Percentiles rank a stretch among this genome's conserved stretches.
Evolutionary conservation across 1,284 basidiomycete genomes (phyloP).

Genomic region (Pseudozyma thailandica): DNA sequence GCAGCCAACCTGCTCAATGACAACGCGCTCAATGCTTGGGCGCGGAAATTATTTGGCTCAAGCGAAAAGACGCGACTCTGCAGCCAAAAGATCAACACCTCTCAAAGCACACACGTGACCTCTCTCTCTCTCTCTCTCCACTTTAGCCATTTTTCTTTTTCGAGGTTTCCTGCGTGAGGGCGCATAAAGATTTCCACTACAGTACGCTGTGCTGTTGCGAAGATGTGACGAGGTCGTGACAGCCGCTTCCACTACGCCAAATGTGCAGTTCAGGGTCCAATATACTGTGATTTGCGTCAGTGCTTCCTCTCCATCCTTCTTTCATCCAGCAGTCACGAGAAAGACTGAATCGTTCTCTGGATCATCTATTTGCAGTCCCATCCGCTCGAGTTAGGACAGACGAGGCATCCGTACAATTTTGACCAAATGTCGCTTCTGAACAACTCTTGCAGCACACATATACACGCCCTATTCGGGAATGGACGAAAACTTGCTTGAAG

Average conservation of each 20-base stretch:
- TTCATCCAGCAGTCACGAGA: no score
- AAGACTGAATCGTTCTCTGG: no score
- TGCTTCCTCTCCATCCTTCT: no score
- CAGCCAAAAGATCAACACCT: neutral
- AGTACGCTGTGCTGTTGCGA: neutral
- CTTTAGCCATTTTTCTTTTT: neutral
- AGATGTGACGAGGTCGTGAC: no score
- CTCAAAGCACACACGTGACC: slow-evolving; percentile 40
- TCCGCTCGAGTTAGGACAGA: neutral
- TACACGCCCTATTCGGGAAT: slow-evolving; percentile 12
- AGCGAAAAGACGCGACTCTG: neutral
- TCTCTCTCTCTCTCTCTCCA: slow-evolving; percentile 2
- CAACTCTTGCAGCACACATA: neutral
- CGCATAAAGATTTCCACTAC: neutral
- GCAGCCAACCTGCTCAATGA: no score
- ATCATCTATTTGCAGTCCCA: no score
- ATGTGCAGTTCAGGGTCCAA: no score
- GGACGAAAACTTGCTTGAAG: slow-evolving; percentile 28
- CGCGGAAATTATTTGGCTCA: neutral
- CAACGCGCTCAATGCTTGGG: neutral
- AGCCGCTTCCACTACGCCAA: no score
- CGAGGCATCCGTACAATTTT: neutral
- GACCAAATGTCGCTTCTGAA: neutral
- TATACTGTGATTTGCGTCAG: no score
- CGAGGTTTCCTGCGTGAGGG: neutral